Evolutionary conservation across 768 basidiomycete species (phyloP), one percentile per base, ranked within the genome.

Genomic region (Kwoniella sp.): DNA sequence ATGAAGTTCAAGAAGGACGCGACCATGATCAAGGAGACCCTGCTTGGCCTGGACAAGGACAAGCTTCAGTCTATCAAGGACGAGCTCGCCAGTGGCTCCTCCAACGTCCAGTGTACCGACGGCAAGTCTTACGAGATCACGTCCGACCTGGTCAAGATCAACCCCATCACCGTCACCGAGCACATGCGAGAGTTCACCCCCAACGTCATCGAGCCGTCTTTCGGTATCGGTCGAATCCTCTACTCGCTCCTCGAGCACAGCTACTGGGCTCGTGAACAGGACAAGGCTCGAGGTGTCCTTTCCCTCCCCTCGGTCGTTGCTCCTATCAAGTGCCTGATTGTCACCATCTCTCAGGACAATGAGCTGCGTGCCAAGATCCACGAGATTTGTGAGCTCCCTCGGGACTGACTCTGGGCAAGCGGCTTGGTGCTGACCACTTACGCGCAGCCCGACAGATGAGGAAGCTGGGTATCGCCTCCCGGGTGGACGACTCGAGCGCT

Each of bases 131-230:
- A 88, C 75, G 77, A 79, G 42, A 73, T 98, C 49, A 84, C 87
- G 6, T 77, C 84, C 26, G 84, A 86, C 34, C 76, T 87, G 45
- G 70, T 96, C 63, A 83, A 82, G 40, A 84, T 98, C 60, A 83
- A 88, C 59, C 80, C 81, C 50, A 88, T 85, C 78, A 86, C 86
- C 33, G 83, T 90, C 71, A 93, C 91, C 69, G 88, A 90, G 68
- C 84, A 85, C 28, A 80, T 89, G 60, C 88, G 93, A 60, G 92
- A 96, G 76, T 95, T 81, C 76, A 89, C 84, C 49, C 95, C 93
- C 31, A 98, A 96, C 75, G 95, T 99, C 74, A 93, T 98, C 73
- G 93, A 96, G 73, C 92, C 95, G 20, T 99, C 95, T 3, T 95
- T 96, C 76, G 93, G 95, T 54, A 83, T 98, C 61, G 93, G 93